Base-by-base conservation (phyloP, 176 grass and related monocot species). In the Carex myosuroides region DNA sequence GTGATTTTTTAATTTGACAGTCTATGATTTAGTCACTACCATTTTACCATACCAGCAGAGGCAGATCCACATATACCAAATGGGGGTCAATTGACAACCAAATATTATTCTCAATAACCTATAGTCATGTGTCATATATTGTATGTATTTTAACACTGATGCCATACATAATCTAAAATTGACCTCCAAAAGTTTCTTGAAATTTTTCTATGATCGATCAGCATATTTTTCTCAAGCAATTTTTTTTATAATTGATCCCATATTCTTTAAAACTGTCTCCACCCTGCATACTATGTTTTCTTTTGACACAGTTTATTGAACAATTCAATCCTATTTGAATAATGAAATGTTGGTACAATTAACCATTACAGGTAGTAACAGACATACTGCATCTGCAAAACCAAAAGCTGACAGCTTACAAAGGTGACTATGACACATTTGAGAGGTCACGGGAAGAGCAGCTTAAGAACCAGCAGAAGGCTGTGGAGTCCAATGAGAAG, bases 361-460 rank as follows among this genome's bases (percentile, higher is more conserved):
- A 50, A 83, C 18, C 65, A 79, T 29, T 72, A 74, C 87, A 98
- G 95, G 95, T 98, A 73, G 95, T 98, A 41, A 98, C 95, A 14
- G 95, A 98, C 65, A 84, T 98, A 88, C 87, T 98, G 82, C 95
- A 98, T 88, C 89, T 98, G 84, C 89, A 94, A 66, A 87, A 88
- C 59, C 81, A 92, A 93, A 92, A 94, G 80, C 70, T 98, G 46
- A 87, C 85, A 87, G 74, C 95, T 68, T 98, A 98, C 87, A 98
- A 98, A 89, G 95, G 95, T 64, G 95, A 98, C 84, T 98, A 98
- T 60, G 95, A 98, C 66, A 98, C 89, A 83, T 98, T 94, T 86
- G 95, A 98, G 89, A 94, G 88, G 80, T 93, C 95, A 35, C 88
- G 89, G 70, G 86, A 92, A 18, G 95, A 94, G 44, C 90, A 90